Evolutionary conservation across 768 basidiomycete genomes (phyloP), one percentile per base, ranked within the genome.

Genomic region (Collybia sordida): DNA sequence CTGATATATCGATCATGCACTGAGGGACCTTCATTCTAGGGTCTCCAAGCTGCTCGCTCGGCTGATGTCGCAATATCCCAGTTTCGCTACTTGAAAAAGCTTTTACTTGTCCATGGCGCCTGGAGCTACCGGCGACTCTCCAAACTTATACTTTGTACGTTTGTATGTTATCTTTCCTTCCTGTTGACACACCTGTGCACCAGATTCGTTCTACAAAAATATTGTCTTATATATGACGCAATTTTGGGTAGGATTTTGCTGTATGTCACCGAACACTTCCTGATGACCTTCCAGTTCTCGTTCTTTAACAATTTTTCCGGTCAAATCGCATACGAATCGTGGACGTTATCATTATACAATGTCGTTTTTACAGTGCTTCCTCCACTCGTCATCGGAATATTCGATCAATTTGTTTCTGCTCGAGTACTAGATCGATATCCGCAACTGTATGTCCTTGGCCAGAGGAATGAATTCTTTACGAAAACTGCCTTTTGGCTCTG

Each of bases 221-320:
- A 98, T 98, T 54, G 88, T 88, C 24, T 78, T 99, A 14, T 98
- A 98, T 68, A 93, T 99, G 92, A 97, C 94, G 19, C 92, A 96
- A 54, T 98, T 98, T 67, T 98, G 95, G 94, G 95, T 94, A 68
- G 45, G 65, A 64, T 31, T 3, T 6, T 31, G 9, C 28, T 47
- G 14, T 51, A 27, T 11, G 36, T 44, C 40, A 19, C 15, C 35
- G 11, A 46, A 17, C 18, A 19, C 17, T 28, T 6, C 14, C 21
- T n/a, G 17, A 47, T 53, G 15, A 48, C 42, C 49, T 2, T 43
- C n/a, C 43, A 98, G 96, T 99, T 84, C 69, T 97, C 97, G 8
- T 96, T 98, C 77, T 92, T 95, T 81, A 99, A 98, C 78, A 97
- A 96, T 61, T 98, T 97, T 73, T 99, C 97, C 0, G 97, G 97